These are phyloP conservation scores for Eremochloa ophiuroides DNA, from an alignment of 176 grass and related monocot species.

Conservation along the genomic window DNA sequence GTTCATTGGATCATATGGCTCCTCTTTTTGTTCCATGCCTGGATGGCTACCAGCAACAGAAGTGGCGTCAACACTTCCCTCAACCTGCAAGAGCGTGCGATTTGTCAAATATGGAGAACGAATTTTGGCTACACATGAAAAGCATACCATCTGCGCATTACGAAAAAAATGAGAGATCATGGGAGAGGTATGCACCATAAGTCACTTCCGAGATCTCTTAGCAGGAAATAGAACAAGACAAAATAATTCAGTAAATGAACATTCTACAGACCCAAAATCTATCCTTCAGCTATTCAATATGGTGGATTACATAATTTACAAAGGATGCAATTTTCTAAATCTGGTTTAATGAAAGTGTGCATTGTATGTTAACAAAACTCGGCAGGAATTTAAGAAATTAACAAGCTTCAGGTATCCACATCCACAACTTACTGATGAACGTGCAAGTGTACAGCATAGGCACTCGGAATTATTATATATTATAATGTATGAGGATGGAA, in stretches of 20 bases:
- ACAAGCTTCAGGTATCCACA: conserved; percentile 12
- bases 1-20: conserved; percentile 84
- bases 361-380: not conserved
- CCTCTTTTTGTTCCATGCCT: conserved; percentile 68
- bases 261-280: not conserved
- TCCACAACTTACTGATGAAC: conserved; percentile 4
- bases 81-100: conserved; percentile 54
- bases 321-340: not conserved
- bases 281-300: not conserved
- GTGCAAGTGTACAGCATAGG: not conserved
- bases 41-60: conserved; percentile 39
- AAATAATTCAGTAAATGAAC: conserved; percentile 15
- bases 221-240: not conserved
- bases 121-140: not conserved
- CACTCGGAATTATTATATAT: not conserved
- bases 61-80: conserved; percentile 49
- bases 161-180: not conserved
- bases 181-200: not conserved
- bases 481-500: not conserved
- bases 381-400: not conserved
- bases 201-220: not conserved
- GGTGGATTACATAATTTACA: conserved; percentile 2
- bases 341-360: not conserved
- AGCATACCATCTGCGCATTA: not conserved
- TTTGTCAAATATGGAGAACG: not conserved